Conservation (phyloP, 169 alveolate genomes). For the Besnoitia besnoiti region DNA sequence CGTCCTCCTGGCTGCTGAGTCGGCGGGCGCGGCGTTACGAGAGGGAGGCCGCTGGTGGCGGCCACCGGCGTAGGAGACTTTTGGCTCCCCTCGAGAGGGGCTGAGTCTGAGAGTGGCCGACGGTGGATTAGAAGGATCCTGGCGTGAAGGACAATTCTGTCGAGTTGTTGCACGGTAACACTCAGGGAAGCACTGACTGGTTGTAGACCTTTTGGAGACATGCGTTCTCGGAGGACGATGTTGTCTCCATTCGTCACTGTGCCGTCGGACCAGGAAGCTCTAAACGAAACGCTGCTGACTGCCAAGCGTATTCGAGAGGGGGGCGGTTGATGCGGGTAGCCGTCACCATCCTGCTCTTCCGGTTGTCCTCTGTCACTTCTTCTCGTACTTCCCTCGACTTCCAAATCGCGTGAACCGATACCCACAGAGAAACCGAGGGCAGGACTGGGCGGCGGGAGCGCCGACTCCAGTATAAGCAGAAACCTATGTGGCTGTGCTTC, state of each 20-base stretch:
- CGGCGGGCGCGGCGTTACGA: neutral
- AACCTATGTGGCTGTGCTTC: neutral
- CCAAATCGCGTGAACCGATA: neutral
- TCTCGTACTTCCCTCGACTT: neutral
- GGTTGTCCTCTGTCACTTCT: neutral
- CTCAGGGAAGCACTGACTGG: conserved; percentile 20
- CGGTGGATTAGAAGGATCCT: neutral
- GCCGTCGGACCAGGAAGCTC: neutral
- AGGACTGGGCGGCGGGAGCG: conserved; percentile 30
- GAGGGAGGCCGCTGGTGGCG: neutral
- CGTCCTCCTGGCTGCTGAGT: neutral
- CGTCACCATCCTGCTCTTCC: neutral
- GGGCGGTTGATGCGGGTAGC: neutral
- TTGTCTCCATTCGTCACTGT: neutral
- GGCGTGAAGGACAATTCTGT: neutral
- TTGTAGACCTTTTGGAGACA: neutral
- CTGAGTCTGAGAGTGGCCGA: neutral
- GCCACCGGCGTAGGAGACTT: neutral
- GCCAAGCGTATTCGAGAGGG: neutral
- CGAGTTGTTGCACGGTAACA: conserved; percentile 12
- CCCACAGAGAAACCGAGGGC: conserved; percentile 33
- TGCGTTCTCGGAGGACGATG: conserved; percentile 29
- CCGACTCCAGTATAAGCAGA: conserved; percentile 48
- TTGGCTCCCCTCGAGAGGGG: neutral
- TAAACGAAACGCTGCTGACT: neutral